These are phyloP conservation scores for Candida gigantensis DNA, from an alignment of 1,139 yeast genomes.

Conservation along the genomic window DNA sequence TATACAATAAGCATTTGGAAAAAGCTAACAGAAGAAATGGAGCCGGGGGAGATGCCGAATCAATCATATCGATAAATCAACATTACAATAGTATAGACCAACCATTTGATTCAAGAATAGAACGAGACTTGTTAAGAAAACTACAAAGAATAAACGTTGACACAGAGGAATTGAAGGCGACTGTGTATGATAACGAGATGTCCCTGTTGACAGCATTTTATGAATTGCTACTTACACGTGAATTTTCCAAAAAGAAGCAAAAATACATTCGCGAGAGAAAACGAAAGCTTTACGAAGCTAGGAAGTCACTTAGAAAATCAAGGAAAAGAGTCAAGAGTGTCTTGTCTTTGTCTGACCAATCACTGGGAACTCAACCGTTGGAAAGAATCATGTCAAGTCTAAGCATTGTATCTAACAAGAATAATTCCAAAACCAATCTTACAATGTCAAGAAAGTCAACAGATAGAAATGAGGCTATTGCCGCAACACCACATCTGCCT, in stretches of 20 bases:
- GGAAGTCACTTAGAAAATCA: conserved; percentile 47
- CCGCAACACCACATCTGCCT: conserved; percentile 7
- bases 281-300: conserved; percentile 41
- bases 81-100: conserved; percentile 41
- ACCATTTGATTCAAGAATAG: conserved; percentile 62
- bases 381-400: conserved; percentile 43
- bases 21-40: conserved; percentile 15
- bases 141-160: conserved; percentile 69
- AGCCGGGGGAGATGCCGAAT: conserved; percentile 23
- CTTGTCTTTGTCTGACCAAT: conserved; percentile 35
- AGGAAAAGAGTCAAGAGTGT: conserved; percentile 51
- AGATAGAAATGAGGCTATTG: conserved; percentile 9
- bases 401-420: conserved; percentile 34
- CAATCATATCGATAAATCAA: conserved; percentile 40
- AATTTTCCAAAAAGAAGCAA: conserved; percentile 41
- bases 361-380: conserved; percentile 34
- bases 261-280: conserved; percentile 37
- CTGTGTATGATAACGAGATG: conserved; percentile 63
- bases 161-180: conserved; percentile 58
- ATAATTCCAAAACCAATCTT: conserved; percentile 19
- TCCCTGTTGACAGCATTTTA: conserved; percentile 85
- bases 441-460: conserved; percentile 13
- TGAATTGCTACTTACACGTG: conserved; percentile 70
- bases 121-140: conserved; percentile 63
- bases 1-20: conserved; percentile 28